phyloP scores from a whole-genome alignment of 495 filamentous ascomycete genomes.

The Aspergillus ellipticus region DNA sequence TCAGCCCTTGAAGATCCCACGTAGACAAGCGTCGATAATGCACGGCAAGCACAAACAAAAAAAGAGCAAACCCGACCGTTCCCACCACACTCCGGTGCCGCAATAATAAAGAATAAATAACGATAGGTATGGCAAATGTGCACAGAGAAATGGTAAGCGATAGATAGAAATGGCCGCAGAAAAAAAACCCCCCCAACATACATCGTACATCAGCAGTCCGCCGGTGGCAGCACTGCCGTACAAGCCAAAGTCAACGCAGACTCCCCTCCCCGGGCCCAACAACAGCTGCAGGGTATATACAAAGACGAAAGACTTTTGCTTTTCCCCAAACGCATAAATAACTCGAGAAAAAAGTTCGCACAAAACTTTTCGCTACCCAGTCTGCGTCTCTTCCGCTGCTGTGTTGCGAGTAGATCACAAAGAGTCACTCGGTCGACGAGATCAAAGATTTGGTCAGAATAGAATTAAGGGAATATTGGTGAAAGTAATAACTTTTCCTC shows the following conservation, averaged over 20 bases:
- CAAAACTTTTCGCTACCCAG: conserved; percentile 20
- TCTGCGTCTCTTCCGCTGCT: conserved; percentile 17
- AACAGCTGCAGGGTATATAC: conserved; percentile 28
- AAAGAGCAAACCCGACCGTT: conserved; percentile 29
- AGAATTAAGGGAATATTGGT: conserved; percentile 16
- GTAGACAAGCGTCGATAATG: too few relatives aligned
- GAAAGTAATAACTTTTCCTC: conserved; percentile 17
- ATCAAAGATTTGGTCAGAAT: conserved; percentile 11
- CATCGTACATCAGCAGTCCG: conserved; percentile 34
- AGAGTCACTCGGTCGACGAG: conserved; percentile 21
- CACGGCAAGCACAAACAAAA: conserved; percentile 10
- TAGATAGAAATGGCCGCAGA: conserved; percentile 4
- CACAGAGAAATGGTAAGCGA: conserved; percentile 22
- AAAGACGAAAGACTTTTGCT: conserved; percentile 14
- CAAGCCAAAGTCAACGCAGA: conserved; percentile 15
- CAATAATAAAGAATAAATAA: conserved; percentile 16
- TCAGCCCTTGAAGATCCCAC: background rate
- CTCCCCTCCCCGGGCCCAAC: conserved; percentile 17
- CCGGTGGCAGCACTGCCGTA: conserved; percentile 12
- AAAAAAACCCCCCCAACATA: conserved; percentile 22
- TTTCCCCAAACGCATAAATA: conserved; percentile 14
- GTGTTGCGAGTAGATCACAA: conserved; percentile 16
- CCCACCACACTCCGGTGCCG: conserved; percentile 36
- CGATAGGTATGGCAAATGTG: conserved; percentile 16
- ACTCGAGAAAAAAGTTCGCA: conserved; percentile 15